These are phyloP conservation scores for Lyophyllum decastes DNA, from an alignment of 768 basidiomycete genomes.

Conservation along the genomic window DNA sequence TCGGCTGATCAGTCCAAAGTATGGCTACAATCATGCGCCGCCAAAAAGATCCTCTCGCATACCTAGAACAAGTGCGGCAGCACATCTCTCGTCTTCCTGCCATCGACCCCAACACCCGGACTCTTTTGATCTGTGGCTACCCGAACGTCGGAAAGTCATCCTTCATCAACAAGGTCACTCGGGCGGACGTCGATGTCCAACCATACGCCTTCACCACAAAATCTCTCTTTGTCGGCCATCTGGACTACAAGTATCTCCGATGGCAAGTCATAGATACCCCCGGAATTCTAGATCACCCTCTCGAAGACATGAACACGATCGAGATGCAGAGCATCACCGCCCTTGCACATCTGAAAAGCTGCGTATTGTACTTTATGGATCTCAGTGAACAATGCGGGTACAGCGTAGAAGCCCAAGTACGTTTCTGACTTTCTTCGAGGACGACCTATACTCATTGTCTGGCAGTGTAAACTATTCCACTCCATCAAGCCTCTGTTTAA, in stretches of 20 bases:
- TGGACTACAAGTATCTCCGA: conserved; percentile 98
- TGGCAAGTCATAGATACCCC: conserved; percentile 99
- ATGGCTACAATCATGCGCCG: conserved; percentile 99
- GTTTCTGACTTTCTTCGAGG: conserved; percentile 18
- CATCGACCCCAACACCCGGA: conserved; percentile 98
- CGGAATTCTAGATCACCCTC: conserved; percentile 94
- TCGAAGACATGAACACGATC: conserved; percentile 99
- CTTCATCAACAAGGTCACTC: conserved; percentile 99
- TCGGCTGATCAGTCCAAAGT: conserved; percentile 35
- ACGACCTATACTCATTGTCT: background rate
- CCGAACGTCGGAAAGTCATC: conserved; percentile 99
- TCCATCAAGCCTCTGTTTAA: conserved; percentile 98
- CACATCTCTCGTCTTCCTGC: conserved; percentile 98
- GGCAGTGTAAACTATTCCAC: conserved; percentile 97
- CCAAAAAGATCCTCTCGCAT: conserved; percentile 97
- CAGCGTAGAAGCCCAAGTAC: conserved; percentile 91
- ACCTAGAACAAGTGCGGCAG: conserved; percentile 98
- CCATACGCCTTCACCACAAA: conserved; percentile 99
- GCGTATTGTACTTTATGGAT: conserved; percentile 98
- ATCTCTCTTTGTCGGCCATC: conserved; percentile 96
- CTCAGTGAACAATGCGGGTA: conserved; percentile 98
- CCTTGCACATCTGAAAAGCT: conserved; percentile 91
- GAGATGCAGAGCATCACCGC: conserved; percentile 99
- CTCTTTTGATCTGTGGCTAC: conserved; percentile 96
- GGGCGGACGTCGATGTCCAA: conserved; percentile 98